Evolutionary conservation across 345 rosid genomes (phyloP), one percentile per base, ranked within the genome.

Genomic region (Citrus inodora): DNA sequence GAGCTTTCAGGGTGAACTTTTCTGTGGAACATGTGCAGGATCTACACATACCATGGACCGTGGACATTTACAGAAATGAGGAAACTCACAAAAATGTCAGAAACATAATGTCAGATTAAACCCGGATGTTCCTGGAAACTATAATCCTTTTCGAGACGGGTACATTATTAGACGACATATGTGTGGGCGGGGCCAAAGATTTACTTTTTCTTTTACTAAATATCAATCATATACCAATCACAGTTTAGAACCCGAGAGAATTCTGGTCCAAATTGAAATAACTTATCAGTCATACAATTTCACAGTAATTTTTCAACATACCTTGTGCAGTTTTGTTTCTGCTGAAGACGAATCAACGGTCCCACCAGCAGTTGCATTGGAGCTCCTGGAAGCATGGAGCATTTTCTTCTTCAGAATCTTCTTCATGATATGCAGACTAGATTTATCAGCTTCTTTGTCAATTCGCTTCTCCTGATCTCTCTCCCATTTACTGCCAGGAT

Each of bases 1-100:
- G 90, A 75, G 85, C 84, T 87, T 76, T 93, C 95, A 35, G 97
- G 97, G 78, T 93, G 97, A 67, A 93, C 95, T 83, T 93, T 93
- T 77, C 87, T 87, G 86, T 89, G 92, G 87, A 93, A 93, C 89
- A 87, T 89, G 17, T 91, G 91, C 60, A 91, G 86, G 77, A 93
- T 90, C 97, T 93, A 76, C 82, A 76, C 79, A 71, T 46, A 40
- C 74, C 73, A 78, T 19, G 7, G 21, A 53, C 22, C 7, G 58
- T 53, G 16, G 51, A 59, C 53, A 78, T 73, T 74, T 22, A 2
- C 10, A 33, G 76, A 58, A 17, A 63, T 58, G 42, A 80, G 68
- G 21, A 13, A 40, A 68, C 21, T 9, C 71, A 35, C 24, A 42
- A 1, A 1, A 70, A 46, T 21, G 5, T 22, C 24, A 17, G 58